Evolutionary conservation across 495 filamentous ascomycete species (phyloP), one percentile per base, ranked within the genome.

Genomic region (Copromyces sp.): DNA sequence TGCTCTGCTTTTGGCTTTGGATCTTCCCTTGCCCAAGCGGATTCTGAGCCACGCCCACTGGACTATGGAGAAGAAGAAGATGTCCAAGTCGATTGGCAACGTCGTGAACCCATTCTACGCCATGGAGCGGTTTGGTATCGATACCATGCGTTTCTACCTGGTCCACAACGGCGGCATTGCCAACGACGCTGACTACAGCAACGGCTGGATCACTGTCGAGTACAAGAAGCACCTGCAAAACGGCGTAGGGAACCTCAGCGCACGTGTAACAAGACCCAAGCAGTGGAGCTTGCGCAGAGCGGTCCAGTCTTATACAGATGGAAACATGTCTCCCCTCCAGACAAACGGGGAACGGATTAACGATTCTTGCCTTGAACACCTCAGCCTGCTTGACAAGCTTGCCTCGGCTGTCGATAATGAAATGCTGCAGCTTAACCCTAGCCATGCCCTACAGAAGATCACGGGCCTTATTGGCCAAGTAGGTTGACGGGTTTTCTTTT

Each of bases 51-150:
- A 98, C 77, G 94, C 90, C 1, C 96, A 99, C 79, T 99, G 95
- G 95, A 95, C 94, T 2, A 89, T 99, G 80, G 92, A 92, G 70
- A 86, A 85, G 53, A 86, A 88, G 74, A 99, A 98, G 79, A 99
- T 99, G 95, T 92, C 94, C 39, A 99, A 99, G 80, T 95, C 92
- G 9, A 89, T 90, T 6, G 96, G 96, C 69, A 98, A 97, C 80
- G 94, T 94, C 32, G 95, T 99, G 24, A 97, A 97, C 77, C 95
- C 95, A 0, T 94, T 97, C 79, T 93, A 94, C 75, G 95, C 95
- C 5, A 88, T 98, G 70, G 89, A 97, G 39, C 88, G 94, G 17
- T 98, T 94, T 79, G 94, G 93, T 16, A 86, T 92, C 3, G 95
- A 99, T 82, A 84, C 88, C 3, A 91, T 98, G 88, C 90, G 95